Percentiles rank a stretch among this genome's conserved stretches.
Conservation (phyloP, 805 yeast species). For the Grigorovia jiainica region DNA sequence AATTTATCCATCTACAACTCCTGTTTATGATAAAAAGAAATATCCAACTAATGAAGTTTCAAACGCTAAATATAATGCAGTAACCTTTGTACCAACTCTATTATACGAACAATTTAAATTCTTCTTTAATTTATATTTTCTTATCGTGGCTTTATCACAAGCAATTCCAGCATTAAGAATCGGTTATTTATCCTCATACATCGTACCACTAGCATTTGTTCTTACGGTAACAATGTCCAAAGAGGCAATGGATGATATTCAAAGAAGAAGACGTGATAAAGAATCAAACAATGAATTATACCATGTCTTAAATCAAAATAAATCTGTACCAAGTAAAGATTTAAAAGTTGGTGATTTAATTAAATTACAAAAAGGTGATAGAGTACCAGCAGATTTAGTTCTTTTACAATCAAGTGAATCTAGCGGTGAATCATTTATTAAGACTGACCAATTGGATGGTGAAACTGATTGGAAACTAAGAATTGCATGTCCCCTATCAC, state of each 20-base stretch:
- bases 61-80: constrained; percentile 86
- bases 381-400: constrained; percentile 92
- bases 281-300: constrained; percentile 82
- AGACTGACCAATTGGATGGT: constrained; percentile 97
- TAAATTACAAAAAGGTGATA: constrained; percentile 62
- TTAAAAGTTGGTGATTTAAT: constrained; percentile 83
- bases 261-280: constrained; percentile 78
- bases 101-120: constrained; percentile 94
- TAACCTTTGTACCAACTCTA: constrained; percentile 80
- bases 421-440: constrained; percentile 82
- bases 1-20: constrained; percentile 35
- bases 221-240: constrained; percentile 86
- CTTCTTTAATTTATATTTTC: constrained; percentile 85
- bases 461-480: constrained; percentile 98
- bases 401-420: constrained; percentile 73
- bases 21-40: constrained; percentile 25
- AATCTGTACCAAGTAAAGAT: constrained; percentile 44
- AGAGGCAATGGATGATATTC: constrained; percentile 91
- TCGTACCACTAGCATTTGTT: constrained; percentile 92
- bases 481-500: constrained; percentile 67
- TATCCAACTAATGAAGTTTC: constrained; percentile 72
- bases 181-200: constrained; percentile 85
- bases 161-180: constrained; percentile 81
- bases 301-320: constrained; percentile 49
- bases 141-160: constrained; percentile 90